Conservation (phyloP, 2,329 filamentous ascomycete genomes). For the Trichoderma hamatum region DNA sequence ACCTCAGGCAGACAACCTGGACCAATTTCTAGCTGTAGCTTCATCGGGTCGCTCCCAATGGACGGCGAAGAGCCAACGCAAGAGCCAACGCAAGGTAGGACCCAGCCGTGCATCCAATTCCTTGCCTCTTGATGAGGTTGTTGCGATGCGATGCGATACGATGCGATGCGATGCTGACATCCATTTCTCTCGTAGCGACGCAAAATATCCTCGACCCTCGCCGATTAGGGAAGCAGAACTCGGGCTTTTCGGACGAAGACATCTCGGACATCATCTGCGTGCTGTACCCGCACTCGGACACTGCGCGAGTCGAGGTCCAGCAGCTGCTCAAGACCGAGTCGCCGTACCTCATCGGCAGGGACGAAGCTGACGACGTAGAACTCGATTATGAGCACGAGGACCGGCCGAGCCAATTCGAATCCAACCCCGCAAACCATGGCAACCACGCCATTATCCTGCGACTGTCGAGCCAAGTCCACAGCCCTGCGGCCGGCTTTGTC, state of each 20-base stretch:
- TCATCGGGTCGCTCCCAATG: constrained; percentile 45
- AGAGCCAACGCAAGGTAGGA: constrained; percentile 49
- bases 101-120: background rate
- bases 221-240: constrained; percentile 76
- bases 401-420: constrained; percentile 50
- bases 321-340: constrained; percentile 52
- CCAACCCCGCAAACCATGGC: constrained; percentile 44
- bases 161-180: background rate
- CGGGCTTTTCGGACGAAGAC: constrained; percentile 79
- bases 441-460: constrained; percentile 76
- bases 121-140: background rate
- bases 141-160: background rate
- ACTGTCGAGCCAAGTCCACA: constrained; percentile 72
- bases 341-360: constrained; percentile 54
- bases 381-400: constrained; percentile 57
- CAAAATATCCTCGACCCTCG: constrained; percentile 71
- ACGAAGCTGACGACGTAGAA: constrained; percentile 55
- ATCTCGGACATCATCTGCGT: constrained; percentile 88
- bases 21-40: constrained; percentile 33
- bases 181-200: constrained; percentile 26
- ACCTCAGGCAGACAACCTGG: constrained; percentile 28
- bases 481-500: constrained; percentile 72
- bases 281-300: constrained; percentile 75
- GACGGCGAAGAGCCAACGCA: constrained; percentile 50
- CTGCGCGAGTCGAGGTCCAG: constrained; percentile 71